phyloP scores from a whole-genome alignment of 495 filamentous ascomycete genomes.

The Hypoxylon rickii region DNA sequence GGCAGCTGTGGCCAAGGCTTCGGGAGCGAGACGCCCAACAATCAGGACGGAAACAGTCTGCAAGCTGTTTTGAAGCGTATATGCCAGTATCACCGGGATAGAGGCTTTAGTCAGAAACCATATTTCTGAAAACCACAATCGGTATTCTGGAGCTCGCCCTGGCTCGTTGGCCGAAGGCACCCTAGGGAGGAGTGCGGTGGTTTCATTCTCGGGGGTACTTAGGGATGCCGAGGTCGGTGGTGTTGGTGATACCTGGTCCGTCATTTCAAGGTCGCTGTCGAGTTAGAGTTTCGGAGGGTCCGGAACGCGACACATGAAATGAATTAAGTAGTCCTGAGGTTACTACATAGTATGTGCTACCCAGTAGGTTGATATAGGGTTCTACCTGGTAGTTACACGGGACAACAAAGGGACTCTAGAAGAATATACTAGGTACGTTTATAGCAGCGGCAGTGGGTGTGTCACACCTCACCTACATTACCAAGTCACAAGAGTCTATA shows the following conservation, averaged over 20 bases:
- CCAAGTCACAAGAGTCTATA: too few relatives aligned
- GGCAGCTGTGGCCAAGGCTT: conserved; percentile 80
- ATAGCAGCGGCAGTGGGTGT: too few relatives aligned
- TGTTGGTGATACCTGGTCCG: conserved; percentile 8
- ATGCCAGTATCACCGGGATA: conserved; percentile 84
- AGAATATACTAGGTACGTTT: too few relatives aligned
- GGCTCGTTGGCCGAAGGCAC: conserved; percentile 14
- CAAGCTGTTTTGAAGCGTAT: conserved; percentile 85
- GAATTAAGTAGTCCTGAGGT: too few relatives aligned
- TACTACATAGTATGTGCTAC: too few relatives aligned
- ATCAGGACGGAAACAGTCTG: conserved; percentile 86
- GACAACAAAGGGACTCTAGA: too few relatives aligned
- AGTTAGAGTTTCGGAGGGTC: background rate
- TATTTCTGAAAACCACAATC: conserved; percentile 63
- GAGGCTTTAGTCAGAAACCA: conserved; percentile 69
- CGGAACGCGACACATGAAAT: too few relatives aligned
- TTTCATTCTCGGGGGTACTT: conserved; percentile 41
- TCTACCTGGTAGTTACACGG: too few relatives aligned
- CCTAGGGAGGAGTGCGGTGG: conserved; percentile 55
- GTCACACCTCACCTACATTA: too few relatives aligned
- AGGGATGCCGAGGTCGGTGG: conserved; percentile 10
- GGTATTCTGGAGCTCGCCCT: conserved; percentile 12
- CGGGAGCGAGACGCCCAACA: conserved; percentile 75
- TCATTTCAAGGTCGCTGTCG: conserved; percentile 4
- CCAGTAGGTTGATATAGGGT: too few relatives aligned